Conservation (phyloP, 1,284 basidiomycete genomes). For the Trametes pubescens region DNA sequence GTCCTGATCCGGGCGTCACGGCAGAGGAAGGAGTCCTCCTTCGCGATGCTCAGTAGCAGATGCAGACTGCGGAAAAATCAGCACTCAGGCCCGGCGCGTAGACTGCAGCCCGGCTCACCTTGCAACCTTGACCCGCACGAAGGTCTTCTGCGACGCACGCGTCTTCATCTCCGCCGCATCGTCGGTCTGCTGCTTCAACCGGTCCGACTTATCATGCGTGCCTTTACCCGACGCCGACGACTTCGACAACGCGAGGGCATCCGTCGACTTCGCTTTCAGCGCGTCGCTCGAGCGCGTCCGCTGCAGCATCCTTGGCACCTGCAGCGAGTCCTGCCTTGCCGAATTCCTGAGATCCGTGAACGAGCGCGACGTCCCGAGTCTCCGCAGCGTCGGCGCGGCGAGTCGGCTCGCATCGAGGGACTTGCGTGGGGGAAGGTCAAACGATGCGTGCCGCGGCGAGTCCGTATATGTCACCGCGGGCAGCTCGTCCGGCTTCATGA, state of each 20-base stretch:
- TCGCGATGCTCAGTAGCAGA: conserved; percentile 72
- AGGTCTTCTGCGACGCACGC: conserved; percentile 82
- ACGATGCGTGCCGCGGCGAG: conserved; percentile 38
- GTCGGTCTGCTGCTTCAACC: conserved; percentile 36
- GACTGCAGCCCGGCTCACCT: conserved; percentile 55
- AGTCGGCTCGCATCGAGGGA: conserved; percentile 38
- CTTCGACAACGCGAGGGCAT: conserved; percentile 22
- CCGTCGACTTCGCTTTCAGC: conserved; percentile 28
- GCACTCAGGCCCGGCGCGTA: conserved; percentile 1
- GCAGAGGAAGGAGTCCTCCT: conserved; percentile 76
- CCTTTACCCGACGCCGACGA: conserved; percentile 26
- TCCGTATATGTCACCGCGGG: conserved; percentile 31
- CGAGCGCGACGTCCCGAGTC: conserved; percentile 67
- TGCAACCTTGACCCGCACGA: conserved; percentile 82
- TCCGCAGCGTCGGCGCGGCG: conserved; percentile 50
- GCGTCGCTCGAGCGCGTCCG: conserved; percentile 43
- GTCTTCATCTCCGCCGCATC: conserved; percentile 83
- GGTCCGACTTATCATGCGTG: conserved; percentile 29
- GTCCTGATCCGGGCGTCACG: conserved; percentile 78
- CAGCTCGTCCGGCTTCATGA: conserved; percentile 24
- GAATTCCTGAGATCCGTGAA: conserved; percentile 69
- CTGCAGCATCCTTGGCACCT: conserved; percentile 39
- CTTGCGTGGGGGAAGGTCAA: conserved; percentile 39
- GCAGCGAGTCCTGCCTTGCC: conserved; percentile 48
- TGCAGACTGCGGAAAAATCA: conserved; percentile 59